Base-by-base conservation (phyloP, 2,329 filamentous ascomycete genomes). In the Verruconis gallopava region DNA sequence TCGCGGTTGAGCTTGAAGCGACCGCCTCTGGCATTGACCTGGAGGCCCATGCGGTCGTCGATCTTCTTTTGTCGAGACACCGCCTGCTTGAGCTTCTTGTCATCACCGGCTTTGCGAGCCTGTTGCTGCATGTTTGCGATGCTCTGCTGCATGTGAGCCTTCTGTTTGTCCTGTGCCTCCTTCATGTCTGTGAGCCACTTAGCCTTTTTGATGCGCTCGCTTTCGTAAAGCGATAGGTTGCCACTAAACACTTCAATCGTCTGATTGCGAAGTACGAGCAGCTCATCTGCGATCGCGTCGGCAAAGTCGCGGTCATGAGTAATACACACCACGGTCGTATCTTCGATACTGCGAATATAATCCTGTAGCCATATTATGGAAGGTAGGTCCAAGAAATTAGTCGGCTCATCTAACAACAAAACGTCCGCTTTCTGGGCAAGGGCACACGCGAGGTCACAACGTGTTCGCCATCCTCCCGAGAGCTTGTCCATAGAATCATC, bases 261-360 rank as follows among this genome's bases (percentile, higher is more conserved):
- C 51, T 83, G 77, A 44, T 89, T 79, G 21, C 78, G 77, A 15
- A 93, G 63, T 22, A 93, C 75, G 17, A 93, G 68, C 2, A 89
- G 70, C 57, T 93, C 81, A 46, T 77, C 70, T 5, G 80, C 85
- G 47, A 85, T 79, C 0, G 78, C 72, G 40, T 85, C 79, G 37
- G 80, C 74, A 54, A 93, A 93, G 49, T 82, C 79, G 13, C 85
- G 74, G 56, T 93, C 85, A 60, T 93, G 85, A 0, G 85, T 91
- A 2, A 91, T 84, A 1, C 91, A 65, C 13, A 93, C 66, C 1
- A 91, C 68, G 0, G 84, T 91, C 1, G 69, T 73, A 2, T 67
- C 60, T 15, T 75, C 70, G 3, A 69, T 63, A 28, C 71, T 65
- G 40, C 63, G 63, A 6, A 93, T 72, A 53, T 86, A 79, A 11